phyloP scores from a whole-genome alignment of 345 rosid species.

The Ricinus communis region DNA sequence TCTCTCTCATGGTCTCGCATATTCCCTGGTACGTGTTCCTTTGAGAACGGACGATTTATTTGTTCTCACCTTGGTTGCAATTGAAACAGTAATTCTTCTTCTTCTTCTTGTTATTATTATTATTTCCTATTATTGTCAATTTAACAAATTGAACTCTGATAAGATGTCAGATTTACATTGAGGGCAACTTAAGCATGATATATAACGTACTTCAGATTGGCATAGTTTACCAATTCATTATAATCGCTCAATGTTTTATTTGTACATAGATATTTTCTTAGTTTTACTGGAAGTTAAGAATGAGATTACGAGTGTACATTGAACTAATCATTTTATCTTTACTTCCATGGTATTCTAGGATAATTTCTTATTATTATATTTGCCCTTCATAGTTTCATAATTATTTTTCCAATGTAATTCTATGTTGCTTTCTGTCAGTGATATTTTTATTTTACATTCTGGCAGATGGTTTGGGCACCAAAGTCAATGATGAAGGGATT shows the following conservation, averaged over 20 bases:
- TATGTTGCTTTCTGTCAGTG: not conserved
- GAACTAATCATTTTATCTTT: not conserved
- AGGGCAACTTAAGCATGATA: not conserved
- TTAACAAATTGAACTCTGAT: not conserved
- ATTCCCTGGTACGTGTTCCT: slow-evolving; percentile 59
- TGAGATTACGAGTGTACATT: not conserved
- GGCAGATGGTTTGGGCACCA: slow-evolving; percentile 28
- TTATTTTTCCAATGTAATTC: not conserved
- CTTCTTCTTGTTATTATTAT: too few species aligned
- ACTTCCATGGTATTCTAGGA: not conserved
- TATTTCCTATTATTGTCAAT: not conserved
- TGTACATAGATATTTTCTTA: not conserved
- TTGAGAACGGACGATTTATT: not conserved
- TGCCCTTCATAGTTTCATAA: not conserved
- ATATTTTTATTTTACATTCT: not conserved
- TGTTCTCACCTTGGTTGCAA: not conserved
- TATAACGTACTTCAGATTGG: not conserved
- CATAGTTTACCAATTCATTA: not conserved
- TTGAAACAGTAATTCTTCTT: not conserved
- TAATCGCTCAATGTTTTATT: not conserved
- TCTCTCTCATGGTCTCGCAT: slow-evolving; percentile 95
- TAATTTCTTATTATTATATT: not conserved
- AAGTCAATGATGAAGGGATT: slow-evolving; percentile 29
- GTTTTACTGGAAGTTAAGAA: not conserved
- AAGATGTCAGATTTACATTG: not conserved